phyloP scores from a whole-genome alignment of 352 stramenopile species.

The Phytophthora fragariae region DNA sequence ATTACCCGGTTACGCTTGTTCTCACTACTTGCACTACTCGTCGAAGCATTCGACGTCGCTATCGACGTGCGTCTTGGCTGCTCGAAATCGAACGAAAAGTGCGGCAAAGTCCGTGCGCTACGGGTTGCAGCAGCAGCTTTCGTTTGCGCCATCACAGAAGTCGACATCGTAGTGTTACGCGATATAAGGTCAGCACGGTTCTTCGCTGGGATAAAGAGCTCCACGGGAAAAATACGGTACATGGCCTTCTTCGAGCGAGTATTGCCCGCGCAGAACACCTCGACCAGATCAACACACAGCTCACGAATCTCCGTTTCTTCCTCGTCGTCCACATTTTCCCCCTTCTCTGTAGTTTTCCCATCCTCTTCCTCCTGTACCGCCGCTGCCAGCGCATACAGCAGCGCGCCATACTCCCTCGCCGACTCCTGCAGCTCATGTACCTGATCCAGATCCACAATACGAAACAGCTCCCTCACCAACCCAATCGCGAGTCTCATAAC shows the following conservation, averaged over 20 bases:
- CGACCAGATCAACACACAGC: slow-evolving; percentile 74
- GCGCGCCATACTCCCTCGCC: slow-evolving; percentile 74
- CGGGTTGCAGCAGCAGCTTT: slow-evolving; percentile 29
- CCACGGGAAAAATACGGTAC: slow-evolving; percentile 82
- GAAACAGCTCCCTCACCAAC: slow-evolving; percentile 81
- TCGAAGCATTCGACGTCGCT: slow-evolving; percentile 17
- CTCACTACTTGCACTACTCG: slow-evolving; percentile 48
- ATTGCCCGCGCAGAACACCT: slow-evolving; percentile 87
- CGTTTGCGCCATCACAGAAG: slow-evolving; percentile 38
- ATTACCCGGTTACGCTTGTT: slow-evolving; percentile 53
- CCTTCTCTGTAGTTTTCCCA: slow-evolving; percentile 28
- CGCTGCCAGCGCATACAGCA: slow-evolving; percentile 72
- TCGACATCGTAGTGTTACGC: slow-evolving; percentile 59
- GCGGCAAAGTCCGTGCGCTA: slow-evolving; percentile 58
- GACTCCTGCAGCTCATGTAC: slow-evolving; percentile 84
- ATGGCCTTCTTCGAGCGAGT: slow-evolving; percentile 80
- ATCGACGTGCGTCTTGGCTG: slow-evolving; percentile 36
- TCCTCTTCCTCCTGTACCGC: slow-evolving; percentile 46
- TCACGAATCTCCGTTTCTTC: slow-evolving; percentile 43
- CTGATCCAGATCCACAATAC: slow-evolving; percentile 74
- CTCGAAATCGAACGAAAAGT: slow-evolving; percentile 80
- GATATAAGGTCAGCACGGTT: slow-evolving; percentile 61
- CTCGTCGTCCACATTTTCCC: neutral
- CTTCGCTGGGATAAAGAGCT: slow-evolving; percentile 78
- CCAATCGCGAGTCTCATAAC: slow-evolving; percentile 67